Evolutionary conservation across 306 rosid species (phyloP).

Genomic region (Quercus variabilis): DNA sequence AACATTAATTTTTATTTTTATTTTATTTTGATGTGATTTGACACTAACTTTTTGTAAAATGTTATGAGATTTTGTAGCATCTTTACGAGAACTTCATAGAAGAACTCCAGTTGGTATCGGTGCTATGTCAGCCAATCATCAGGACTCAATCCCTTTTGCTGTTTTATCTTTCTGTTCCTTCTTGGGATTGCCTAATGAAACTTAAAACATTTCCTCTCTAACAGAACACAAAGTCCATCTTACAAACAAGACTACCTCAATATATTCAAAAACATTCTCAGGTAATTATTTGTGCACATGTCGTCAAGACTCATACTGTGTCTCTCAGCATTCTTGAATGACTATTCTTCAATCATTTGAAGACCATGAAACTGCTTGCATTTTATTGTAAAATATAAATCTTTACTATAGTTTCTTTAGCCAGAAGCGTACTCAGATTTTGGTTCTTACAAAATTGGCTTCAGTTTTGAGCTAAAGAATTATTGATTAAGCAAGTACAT

Average conservation of each 20-base stretch:
- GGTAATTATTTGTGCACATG: constrained; percentile 20
- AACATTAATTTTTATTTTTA: no score
- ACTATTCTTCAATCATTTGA: background rate
- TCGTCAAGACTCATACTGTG: background rate
- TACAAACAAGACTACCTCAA: background rate
- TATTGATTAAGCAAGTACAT: background rate
- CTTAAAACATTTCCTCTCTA: background rate
- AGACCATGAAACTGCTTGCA: background rate
- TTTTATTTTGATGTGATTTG: no score
- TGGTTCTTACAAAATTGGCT: background rate
- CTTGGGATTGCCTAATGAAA: constrained; percentile 16
- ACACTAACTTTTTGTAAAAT: no score
- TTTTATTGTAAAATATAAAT: background rate
- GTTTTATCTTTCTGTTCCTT: constrained; percentile 16
- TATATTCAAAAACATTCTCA: constrained; percentile 11
- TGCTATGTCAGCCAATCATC: constrained; percentile 38
- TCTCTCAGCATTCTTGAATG: constrained; percentile 1
- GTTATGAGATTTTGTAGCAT: no score
- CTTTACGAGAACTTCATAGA: no score
- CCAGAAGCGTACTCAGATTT: background rate
- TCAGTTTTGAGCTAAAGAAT: background rate
- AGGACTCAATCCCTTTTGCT: constrained; percentile 26
- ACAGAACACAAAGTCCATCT: constrained; percentile 4
- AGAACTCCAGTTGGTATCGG: no score
- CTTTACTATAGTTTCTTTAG: background rate